phyloP scores from a whole-genome alignment of 2,329 filamentous ascomycete species.

The Trichoderma atroviride region DNA sequence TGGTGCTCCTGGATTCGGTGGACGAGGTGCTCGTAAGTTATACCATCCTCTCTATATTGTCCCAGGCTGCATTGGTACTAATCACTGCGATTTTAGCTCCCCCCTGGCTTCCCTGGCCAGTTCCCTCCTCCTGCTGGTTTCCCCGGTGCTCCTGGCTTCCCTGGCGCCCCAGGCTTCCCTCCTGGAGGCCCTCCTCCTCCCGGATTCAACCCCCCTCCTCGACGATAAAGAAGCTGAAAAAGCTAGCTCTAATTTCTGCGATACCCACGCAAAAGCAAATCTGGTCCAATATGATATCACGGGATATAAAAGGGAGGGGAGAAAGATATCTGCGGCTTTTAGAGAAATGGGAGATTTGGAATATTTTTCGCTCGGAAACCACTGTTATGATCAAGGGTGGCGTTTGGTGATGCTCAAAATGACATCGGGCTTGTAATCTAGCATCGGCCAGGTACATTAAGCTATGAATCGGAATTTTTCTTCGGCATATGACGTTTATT shows the following conservation, averaged over 20 bases:
- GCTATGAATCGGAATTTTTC: constrained; percentile 22
- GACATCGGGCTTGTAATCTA: constrained; percentile 24
- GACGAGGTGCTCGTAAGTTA: constrained; percentile 53
- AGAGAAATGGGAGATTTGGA: constrained; percentile 26
- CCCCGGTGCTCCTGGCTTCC: constrained; percentile 42
- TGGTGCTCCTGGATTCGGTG: constrained; percentile 50
- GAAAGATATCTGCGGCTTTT: constrained; percentile 16
- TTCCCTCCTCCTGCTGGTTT: constrained; percentile 53
- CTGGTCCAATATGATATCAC: constrained; percentile 19
- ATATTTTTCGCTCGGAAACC: constrained; percentile 19
- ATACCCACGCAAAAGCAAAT: constrained; percentile 26
- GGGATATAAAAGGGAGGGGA: neutral
- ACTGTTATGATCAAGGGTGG: constrained; percentile 24
- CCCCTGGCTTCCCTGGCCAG: constrained; percentile 54
- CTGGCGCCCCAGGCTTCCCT: constrained; percentile 54
- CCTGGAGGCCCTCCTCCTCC: constrained; percentile 55
- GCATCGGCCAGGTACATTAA: constrained; percentile 23
- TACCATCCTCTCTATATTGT: neutral
- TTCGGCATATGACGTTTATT: neutral
- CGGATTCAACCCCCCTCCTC: constrained; percentile 75
- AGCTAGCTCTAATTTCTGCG: constrained; percentile 18
- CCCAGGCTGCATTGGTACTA: constrained; percentile 33
- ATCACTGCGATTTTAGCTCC: constrained; percentile 46
- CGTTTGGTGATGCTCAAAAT: constrained; percentile 26
- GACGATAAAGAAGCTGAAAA: constrained; percentile 47